Evolutionary conservation across 179 eudicot genomes (phyloP).

Genomic region (Beta corolliflora): DNA sequence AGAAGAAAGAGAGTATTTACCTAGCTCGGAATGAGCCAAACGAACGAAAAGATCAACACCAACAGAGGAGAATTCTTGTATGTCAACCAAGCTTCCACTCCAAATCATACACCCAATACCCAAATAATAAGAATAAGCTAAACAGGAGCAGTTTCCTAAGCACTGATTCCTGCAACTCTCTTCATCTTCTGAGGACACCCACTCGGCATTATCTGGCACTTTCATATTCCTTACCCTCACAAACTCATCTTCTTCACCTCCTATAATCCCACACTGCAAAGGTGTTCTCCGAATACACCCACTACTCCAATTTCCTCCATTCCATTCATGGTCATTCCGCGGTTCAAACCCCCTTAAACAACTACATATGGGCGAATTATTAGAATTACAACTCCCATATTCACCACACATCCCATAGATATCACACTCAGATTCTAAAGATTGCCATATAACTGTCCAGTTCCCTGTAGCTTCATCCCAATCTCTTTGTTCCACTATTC

Average conservation of each 20-base stretch:
- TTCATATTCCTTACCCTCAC: conserved; percentile 31
- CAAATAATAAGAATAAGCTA: conserved; percentile 14
- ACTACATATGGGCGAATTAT: conserved; percentile 29
- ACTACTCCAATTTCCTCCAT: conserved; percentile 35
- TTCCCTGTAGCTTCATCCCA: conserved; percentile 20
- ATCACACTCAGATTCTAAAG: conserved; percentile 33
- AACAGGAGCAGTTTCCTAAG: conserved; percentile 3
- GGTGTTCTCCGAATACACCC: conserved; percentile 42
- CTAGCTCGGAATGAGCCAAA: conserved; percentile 20
- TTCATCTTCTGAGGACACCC: conserved; percentile 4
- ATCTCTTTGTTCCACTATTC: neutral
- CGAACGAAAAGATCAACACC: conserved; percentile 23
- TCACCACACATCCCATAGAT: conserved; percentile 46
- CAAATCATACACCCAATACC: conserved; percentile 23
- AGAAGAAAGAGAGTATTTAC: neutral
- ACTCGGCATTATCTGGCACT: conserved; percentile 34
- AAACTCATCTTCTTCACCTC: conserved; percentile 36
- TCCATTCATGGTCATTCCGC: conserved; percentile 36
- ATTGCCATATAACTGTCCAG: conserved; percentile 19
- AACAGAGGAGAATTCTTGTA: neutral
- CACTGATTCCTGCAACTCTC: conserved; percentile 5
- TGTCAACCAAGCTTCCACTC: conserved; percentile 16
- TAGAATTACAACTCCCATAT: conserved; percentile 39
- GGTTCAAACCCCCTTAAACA: conserved; percentile 51
- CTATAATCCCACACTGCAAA: conserved; percentile 25